These are phyloP conservation scores for Saccharomycopsis javanensis DNA, from an alignment of 805 yeast species.

Conservation along the genomic window DNA sequence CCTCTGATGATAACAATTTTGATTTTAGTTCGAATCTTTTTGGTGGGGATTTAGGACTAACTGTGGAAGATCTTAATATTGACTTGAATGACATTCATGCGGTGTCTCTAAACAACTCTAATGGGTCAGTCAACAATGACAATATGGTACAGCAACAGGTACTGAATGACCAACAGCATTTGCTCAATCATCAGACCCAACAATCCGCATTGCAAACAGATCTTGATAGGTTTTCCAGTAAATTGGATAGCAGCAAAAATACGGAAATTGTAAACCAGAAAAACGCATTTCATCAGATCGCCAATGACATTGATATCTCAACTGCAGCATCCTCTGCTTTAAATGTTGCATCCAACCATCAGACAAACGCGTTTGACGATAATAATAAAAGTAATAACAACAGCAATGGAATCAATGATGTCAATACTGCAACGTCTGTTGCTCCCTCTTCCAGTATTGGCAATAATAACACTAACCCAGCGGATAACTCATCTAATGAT, in stretches of 20 bases:
- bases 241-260: neutral
- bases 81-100: neutral
- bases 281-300: neutral
- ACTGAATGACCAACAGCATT: neutral
- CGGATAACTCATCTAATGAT: neutral
- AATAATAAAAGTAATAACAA: no score
- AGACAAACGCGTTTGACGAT: neutral
- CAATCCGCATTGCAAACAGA: neutral
- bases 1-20: neutral
- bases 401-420: no score
- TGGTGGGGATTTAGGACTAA: neutral
- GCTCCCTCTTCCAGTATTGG: neutral
- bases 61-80: neutral
- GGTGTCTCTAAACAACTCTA: neutral
- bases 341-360: neutral
- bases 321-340: neutral
- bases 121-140: neutral
- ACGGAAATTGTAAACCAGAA: neutral
- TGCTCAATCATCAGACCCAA: neutral
- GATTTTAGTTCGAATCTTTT: neutral
- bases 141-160: neutral
- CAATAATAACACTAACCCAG: neutral
- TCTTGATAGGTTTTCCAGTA: neutral
- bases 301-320: neutral
- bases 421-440: neutral